Evolutionary conservation across 2,329 filamentous ascomycete species (phyloP).

Genomic region (Aphanoascus verrucosus): DNA sequence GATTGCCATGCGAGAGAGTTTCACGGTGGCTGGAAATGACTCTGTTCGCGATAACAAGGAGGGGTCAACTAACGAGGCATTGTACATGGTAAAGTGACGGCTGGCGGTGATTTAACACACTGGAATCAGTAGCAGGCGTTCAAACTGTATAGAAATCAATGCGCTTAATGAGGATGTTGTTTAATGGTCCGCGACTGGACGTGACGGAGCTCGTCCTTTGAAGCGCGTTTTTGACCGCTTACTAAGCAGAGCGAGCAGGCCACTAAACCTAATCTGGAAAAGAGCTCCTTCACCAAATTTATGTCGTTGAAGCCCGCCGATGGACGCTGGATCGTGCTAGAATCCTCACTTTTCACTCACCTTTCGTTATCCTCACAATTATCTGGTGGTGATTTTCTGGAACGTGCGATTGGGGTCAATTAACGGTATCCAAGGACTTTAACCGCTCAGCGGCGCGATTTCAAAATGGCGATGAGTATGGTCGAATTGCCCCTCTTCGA

Average conservation of each 20-base stretch:
- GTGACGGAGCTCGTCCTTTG: neutral
- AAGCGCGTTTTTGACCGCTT: slow-evolving; percentile 2
- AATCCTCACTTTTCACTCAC: neutral
- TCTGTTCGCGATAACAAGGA: neutral
- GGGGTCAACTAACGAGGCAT: slow-evolving; percentile 35
- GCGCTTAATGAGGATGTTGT: neutral
- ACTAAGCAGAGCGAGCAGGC: neutral
- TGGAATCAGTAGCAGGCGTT: neutral
- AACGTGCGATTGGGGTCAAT: neutral
- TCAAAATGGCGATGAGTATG: slow-evolving; percentile 42
- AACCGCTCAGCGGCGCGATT: slow-evolving; percentile 23
- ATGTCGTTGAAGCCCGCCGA: neutral
- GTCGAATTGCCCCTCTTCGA: slow-evolving; percentile 30
- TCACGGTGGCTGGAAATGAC: neutral
- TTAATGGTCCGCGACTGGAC: neutral
- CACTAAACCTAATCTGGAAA: slow-evolving; percentile 6
- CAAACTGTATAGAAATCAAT: neutral
- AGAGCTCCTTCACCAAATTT: slow-evolving; percentile 9
- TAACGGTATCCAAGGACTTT: neutral
- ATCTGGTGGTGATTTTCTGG: neutral
- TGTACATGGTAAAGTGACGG: slow-evolving; percentile 14
- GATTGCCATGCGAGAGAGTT: neutral
- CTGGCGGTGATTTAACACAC: neutral
- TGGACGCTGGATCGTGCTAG: neutral
- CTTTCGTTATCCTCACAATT: neutral